Evolutionary conservation across 2,329 filamentous ascomycete species (phyloP), one percentile per base, ranked within the genome.

Genomic region (Sarocladiaceae sp.): DNA sequence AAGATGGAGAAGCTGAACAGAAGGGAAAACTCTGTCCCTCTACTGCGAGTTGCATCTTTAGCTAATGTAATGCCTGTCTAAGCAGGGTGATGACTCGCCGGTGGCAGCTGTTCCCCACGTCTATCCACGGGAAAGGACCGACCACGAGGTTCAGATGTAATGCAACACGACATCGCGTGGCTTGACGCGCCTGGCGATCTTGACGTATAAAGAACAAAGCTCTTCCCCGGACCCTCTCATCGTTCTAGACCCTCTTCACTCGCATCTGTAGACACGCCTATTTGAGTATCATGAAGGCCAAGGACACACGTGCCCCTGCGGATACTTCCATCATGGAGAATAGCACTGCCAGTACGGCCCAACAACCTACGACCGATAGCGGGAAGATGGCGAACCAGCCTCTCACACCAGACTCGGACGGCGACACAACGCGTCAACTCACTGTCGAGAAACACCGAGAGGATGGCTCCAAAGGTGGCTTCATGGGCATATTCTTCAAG

Each of bases 401-500:
- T 46, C 25, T 25, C 4, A 46, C 40, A 15, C 25, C 22, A 15
- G 40, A 46, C n/a, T 46, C 40, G 7, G 40, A 46, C 3, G 40
- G 40, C 7, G 37, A 42, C 8, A 20, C 17, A 11, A 46, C 22
- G 4, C 22, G 23, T 4, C 40, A 46, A n/a, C 40, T 46, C 25
- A 46, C 10, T 13, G 18, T 15, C 15, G 44, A 48, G 26, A 48
- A 48, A 28, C 44, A 33, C 3, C 22, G 22, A 11, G 10, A n/a
- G 5, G 20, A 17, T 4, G 22, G n/a, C n/a, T 48, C 44, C 15
- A 22, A 25, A 20, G 44, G 44, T 12, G 53, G 53, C n/a, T 37
- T 61, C 54, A 2, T 52, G 23, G 56, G 58, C 3, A 54, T 59
- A 37, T 55, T 53, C 47, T 52, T 57, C 26, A 48, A 51, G 11